Evolutionary conservation across 768 basidiomycete genomes (phyloP), one percentile per base, ranked within the genome.

Genomic region (Gloeopeniophorella convolvens): DNA sequence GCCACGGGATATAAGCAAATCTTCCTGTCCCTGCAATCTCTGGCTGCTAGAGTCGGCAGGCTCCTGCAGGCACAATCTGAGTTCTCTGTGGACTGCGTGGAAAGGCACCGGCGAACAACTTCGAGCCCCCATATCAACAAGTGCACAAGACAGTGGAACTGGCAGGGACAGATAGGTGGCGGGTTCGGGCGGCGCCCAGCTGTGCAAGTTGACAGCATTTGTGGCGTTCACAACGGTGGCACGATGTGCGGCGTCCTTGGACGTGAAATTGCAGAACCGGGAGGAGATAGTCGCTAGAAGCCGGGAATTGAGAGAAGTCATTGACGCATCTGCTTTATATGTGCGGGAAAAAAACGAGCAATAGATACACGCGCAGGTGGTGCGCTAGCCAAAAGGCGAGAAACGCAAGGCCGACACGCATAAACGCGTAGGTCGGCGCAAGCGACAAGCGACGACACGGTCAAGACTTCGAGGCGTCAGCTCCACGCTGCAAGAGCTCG

Each of bases 361-460:
- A 48, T 48, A 54, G 46, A 44, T 48, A 52, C 32, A 16, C 21
- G 20, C 23, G 42, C 33, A 21, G 33, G 18, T 42, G n/a, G 26
- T 16, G 33, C 13, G 30, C 16, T 13, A 26, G n/a, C n/a, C n/a
- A n/a, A n/a, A 16, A 48, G 26, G 23, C 32, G 40, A 48, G 42
- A n/a, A 41, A 26, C 31, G 16, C 28, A 7, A 4, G 10, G 16
- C 35, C 16, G 27, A 30, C 26, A 42, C 28, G 40, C 24, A 42
- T 21, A 37, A 16, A 16, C 23, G n/a, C 12, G 26, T 5, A 36
- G 26, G 32, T 21, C 30, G 30, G 40, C 15, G 37, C 27, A 48
- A 40, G 39, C 39, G 23, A 40, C 16, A n/a, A 24, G 40, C 9
- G 27, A 37, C 11, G 28, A 27, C 16, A 43, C 24, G 13, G 46